Conservation (phyloP, 1,139 yeast genomes). For the Yamadazyma triangularis region DNA sequence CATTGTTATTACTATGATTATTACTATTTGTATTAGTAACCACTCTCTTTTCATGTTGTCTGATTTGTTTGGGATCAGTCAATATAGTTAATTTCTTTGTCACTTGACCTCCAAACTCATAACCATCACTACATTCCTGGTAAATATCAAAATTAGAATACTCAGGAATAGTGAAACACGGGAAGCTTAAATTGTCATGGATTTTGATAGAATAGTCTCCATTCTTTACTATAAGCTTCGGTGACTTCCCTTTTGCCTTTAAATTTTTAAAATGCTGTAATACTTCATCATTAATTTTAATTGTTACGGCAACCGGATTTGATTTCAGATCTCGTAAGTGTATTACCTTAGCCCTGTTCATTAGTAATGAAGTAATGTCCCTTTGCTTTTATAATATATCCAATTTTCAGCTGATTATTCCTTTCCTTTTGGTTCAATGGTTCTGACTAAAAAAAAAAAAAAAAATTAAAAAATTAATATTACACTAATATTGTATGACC, state of each 20-base stretch:
- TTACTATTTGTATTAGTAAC: too few species aligned
- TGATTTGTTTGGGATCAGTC: slow-evolving; percentile 25
- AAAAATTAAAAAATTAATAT: too few species aligned
- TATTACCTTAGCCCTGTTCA: too few species aligned
- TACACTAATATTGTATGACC: too few species aligned
- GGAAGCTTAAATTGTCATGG: slow-evolving; percentile 23
- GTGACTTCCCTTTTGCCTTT: slow-evolving; percentile 13
- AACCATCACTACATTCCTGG: slow-evolving; percentile 8
- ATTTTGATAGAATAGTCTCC: slow-evolving; percentile 32
- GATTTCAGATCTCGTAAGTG: too few species aligned
- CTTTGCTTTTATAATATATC: too few species aligned
- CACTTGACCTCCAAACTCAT: slow-evolving; percentile 27
- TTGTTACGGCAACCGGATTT: too few species aligned
- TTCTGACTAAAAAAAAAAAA: too few species aligned
- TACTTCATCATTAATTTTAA: slow-evolving; percentile 25
- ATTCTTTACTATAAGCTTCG: slow-evolving; percentile 33
- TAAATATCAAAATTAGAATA: slow-evolving; percentile 35
- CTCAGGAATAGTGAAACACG: slow-evolving; percentile 33
- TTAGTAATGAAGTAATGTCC: too few species aligned
- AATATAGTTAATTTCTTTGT: slow-evolving; percentile 28
- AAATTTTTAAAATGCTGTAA: slow-evolving; percentile 17
- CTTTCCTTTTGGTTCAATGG: too few species aligned
- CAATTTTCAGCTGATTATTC: too few species aligned
- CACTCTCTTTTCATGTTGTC: background rate
- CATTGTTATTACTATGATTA: too few species aligned